A percentile compares a stretch with the other conserved stretches of the same genome.
Conservation (phyloP, 1,284 basidiomycete species). For the Trametes sp. region DNA sequence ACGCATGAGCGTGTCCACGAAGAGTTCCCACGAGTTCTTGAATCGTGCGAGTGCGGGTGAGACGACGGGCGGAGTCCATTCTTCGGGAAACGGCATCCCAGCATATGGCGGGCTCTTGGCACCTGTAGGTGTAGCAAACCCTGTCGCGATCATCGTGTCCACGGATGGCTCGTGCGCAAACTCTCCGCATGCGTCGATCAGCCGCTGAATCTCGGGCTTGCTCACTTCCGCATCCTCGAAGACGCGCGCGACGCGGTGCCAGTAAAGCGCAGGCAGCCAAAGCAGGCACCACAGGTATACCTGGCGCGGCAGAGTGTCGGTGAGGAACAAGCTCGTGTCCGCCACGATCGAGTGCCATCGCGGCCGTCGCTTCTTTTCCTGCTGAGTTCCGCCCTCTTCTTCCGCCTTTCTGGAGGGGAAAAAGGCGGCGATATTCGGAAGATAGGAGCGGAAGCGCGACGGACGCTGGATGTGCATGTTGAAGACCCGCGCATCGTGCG, state of each 20-base stretch:
- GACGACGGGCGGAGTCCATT: slow-evolving; percentile 65
- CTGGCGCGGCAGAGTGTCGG: slow-evolving; percentile 64
- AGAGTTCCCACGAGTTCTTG: slow-evolving; percentile 75
- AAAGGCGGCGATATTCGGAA: not conserved
- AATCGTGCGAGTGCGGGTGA: slow-evolving; percentile 69
- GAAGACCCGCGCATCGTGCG: slow-evolving; percentile 19
- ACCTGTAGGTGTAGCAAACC: slow-evolving; percentile 21
- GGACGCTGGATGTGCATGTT: slow-evolving; percentile 3
- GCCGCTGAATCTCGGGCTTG: slow-evolving; percentile 71
- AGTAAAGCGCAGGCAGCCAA: slow-evolving; percentile 77
- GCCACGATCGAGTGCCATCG: slow-evolving; percentile 23
- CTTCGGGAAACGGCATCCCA: slow-evolving; percentile 65
- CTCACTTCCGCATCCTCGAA: slow-evolving; percentile 81
- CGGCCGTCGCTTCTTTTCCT: slow-evolving; percentile 6
- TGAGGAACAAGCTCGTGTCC: slow-evolving; percentile 44
- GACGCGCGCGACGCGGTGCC: slow-evolving; percentile 72
- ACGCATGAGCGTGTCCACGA: slow-evolving; percentile 70
- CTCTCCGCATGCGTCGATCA: slow-evolving; percentile 59
- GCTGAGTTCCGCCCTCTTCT: slow-evolving; percentile 4
- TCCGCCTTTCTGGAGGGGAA: slow-evolving; percentile 4
- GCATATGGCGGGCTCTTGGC: slow-evolving; percentile 16
- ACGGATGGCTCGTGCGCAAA: slow-evolving; percentile 23
- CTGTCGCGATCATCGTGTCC: slow-evolving; percentile 27
- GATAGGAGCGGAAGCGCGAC: not conserved
- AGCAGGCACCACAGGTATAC: slow-evolving; percentile 70